A percentile compares a stretch with the other conserved stretches of the same genome.
These are phyloP conservation scores for Thraustotheca clavata DNA, from an alignment of 352 stramenopile genomes.

Conservation along the genomic window DNA sequence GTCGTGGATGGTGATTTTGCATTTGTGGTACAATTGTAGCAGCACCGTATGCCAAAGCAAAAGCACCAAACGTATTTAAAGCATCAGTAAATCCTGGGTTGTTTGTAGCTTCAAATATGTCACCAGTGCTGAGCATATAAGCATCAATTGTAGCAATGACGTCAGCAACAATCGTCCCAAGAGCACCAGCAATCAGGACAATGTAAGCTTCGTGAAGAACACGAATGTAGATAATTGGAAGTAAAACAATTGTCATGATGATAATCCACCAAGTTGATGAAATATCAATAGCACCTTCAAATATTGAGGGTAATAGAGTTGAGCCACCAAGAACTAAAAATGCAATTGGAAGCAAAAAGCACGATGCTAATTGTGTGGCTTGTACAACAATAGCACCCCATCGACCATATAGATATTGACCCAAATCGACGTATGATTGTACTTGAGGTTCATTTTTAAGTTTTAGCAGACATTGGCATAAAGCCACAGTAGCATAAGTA, in stretches of 20 bases:
- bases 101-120: conserved; percentile 39
- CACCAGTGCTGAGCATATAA: conserved; percentile 31
- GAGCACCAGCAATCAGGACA: conserved; percentile 38
- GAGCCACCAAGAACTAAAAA: conserved; percentile 62
- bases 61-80: conserved; percentile 52
- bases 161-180: conserved; percentile 41
- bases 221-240: conserved; percentile 57
- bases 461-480: conserved; percentile 13
- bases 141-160: conserved; percentile 30
- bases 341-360: conserved; percentile 57
- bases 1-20: conserved; percentile 47
- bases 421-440: conserved; percentile 17
- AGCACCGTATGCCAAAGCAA: conserved; percentile 58
- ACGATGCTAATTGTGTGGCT: conserved; percentile 23
- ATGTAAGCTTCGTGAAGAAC: conserved; percentile 42
- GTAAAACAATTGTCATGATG: conserved; percentile 38
- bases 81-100: conserved; percentile 35
- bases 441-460: conserved; percentile 1
- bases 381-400: conserved; percentile 7
- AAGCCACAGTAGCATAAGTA: conserved; percentile 19
- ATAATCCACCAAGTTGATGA: conserved; percentile 57
- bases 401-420: background rate
- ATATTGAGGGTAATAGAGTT: conserved; percentile 43
- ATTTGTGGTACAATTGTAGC: conserved; percentile 62
- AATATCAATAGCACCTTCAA: conserved; percentile 29